Evolutionary conservation across 768 basidiomycete species (phyloP).

Genomic region (Suillus spraguei): DNA sequence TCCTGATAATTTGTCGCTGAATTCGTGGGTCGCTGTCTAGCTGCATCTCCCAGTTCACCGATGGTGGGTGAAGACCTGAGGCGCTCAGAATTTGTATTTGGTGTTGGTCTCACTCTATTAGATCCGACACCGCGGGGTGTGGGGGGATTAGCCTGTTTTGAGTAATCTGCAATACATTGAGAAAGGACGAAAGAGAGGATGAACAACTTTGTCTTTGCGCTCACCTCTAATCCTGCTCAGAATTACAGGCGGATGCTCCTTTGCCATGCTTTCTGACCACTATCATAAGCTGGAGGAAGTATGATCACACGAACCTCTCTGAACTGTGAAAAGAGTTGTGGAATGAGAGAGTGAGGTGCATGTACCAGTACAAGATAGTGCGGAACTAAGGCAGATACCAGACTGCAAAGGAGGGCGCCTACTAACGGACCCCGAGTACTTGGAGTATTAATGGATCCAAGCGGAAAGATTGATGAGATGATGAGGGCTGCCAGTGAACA

Average conservation of each 20-base stretch:
- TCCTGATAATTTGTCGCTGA: slow-evolving; percentile 23
- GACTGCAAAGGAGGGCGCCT: background rate
- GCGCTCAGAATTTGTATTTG: slow-evolving; percentile 23
- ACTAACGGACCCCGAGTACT: background rate
- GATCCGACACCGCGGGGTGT: slow-evolving; percentile 17
- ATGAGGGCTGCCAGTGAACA: background rate
- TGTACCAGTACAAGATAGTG: background rate
- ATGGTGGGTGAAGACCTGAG: slow-evolving; percentile 20
- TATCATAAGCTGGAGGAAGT: background rate
- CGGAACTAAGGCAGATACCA: background rate
- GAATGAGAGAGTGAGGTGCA: background rate
- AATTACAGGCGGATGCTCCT: slow-evolving; percentile 43
- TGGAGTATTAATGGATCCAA: background rate
- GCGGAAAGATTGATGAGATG: background rate
- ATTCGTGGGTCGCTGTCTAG: slow-evolving; percentile 15
- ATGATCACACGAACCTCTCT: background rate
- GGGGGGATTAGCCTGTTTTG: slow-evolving; percentile 13
- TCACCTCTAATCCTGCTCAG: slow-evolving; percentile 49
- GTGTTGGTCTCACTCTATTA: slow-evolving; percentile 19
- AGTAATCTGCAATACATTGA: slow-evolving; percentile 5
- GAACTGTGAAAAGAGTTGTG: background rate
- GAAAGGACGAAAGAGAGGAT: slow-evolving; percentile 10
- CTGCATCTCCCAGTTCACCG: slow-evolving; percentile 32
- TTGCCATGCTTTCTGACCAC: slow-evolving; percentile 33
- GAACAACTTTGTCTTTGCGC: slow-evolving; percentile 23